Conservation (phyloP, 208 protist genomes). For the Leishmania gerbilli region DNA sequence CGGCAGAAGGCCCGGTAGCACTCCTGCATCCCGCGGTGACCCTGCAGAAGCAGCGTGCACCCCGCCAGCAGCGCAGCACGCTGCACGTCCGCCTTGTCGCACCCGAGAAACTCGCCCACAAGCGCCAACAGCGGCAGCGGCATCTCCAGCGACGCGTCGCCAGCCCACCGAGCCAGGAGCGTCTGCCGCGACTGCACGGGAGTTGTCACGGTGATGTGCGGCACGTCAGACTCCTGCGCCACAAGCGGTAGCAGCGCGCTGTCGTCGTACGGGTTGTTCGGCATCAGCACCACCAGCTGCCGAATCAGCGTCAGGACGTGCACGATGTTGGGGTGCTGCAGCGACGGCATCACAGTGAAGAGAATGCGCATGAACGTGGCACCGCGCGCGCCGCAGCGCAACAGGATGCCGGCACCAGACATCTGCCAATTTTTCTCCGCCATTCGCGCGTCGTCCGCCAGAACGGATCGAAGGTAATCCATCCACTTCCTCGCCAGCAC, state of each 20-base stretch:
- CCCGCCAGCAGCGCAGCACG: constrained; percentile 32
- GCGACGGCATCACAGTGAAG: constrained; percentile 32
- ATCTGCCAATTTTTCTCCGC: constrained; percentile 30
- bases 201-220: constrained; percentile 27
- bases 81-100: constrained; percentile 35
- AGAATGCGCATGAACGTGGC: constrained; percentile 38
- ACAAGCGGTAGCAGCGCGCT: constrained; percentile 34
- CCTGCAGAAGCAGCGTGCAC: constrained; percentile 38
- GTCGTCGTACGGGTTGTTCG: constrained; percentile 44
- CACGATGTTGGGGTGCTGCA: constrained; percentile 21
- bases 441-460: constrained; percentile 10
- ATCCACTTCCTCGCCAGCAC: constrained; percentile 26
- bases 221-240: constrained; percentile 28
- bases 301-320: constrained; percentile 43
- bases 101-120: constrained; percentile 37
- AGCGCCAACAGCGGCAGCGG: constrained; percentile 45
- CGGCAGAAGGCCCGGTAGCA: constrained; percentile 41
- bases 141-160: constrained; percentile 38
- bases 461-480: constrained; percentile 1
- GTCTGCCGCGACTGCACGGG: constrained; percentile 33
- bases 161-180: constrained; percentile 36
- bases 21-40: constrained; percentile 54
- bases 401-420: constrained; percentile 42
- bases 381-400: constrained; percentile 47
- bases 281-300: constrained; percentile 40